Conservation (phyloP, 2,329 filamentous ascomycete species). For the Triangularia verruculosa region DNA sequence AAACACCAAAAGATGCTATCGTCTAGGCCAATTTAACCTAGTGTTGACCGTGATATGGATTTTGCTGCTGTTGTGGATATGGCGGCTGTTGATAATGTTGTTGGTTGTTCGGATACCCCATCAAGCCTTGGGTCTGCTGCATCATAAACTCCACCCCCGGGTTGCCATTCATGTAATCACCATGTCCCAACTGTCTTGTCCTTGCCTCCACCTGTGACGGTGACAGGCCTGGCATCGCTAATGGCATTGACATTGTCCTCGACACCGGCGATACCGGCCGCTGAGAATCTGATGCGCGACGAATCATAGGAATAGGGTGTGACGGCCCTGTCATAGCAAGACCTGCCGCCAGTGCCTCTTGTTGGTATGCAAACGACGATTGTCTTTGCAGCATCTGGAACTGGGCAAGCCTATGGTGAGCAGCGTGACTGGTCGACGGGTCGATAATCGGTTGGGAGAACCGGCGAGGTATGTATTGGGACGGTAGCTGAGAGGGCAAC, state of each 20-base stretch:
- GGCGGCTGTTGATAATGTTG: not conserved
- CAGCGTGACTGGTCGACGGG: not conserved
- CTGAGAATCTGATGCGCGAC: not conserved
- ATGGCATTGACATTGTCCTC: constrained; percentile 1
- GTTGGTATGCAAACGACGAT: not conserved
- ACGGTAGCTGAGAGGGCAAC: not conserved
- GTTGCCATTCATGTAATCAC: not conserved
- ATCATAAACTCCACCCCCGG: not conserved
- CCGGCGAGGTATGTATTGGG: not conserved
- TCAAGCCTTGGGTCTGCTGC: not conserved
- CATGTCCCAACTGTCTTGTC: not conserved
- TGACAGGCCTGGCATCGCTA: constrained; percentile 1
- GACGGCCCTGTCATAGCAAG: not conserved
- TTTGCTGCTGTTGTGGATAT: not conserved
- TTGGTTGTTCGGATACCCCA: not conserved
- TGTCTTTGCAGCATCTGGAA: not conserved
- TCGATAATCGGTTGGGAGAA: not conserved
- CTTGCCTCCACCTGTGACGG: not conserved
- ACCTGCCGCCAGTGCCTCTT: not conserved
- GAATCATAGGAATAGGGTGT: not conserved
- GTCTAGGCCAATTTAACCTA: not conserved
- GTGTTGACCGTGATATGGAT: not conserved
- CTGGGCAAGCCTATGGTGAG: not conserved
- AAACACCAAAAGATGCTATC: no score
- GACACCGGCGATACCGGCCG: constrained; percentile 5